A percentile compares a stretch with the other conserved stretches of the same genome.
These are phyloP conservation scores for Hericium rajendrae DNA, from an alignment of 768 basidiomycete species.

Conservation along the genomic window DNA sequence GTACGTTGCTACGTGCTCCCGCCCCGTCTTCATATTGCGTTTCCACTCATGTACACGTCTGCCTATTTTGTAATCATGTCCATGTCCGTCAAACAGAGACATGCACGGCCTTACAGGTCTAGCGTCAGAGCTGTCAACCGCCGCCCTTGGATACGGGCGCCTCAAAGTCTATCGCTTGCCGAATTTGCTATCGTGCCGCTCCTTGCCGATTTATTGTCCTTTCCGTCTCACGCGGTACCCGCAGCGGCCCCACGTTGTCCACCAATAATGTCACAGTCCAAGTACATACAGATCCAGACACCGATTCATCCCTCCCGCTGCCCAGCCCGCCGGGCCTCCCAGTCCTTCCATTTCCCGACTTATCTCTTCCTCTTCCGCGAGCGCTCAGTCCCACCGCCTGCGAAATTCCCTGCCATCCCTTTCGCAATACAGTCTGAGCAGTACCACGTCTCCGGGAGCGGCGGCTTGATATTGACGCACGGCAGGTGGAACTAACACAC, in stretches of 20 bases:
- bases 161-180: background rate
- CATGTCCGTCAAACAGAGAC: too few relatives aligned
- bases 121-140: background rate
- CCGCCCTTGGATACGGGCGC: background rate
- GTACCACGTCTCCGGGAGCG: constrained; percentile 49
- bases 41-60: too few relatives aligned
- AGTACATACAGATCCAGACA: background rate
- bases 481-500: constrained; percentile 46
- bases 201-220: background rate
- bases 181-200: background rate
- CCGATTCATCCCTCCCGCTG: background rate
- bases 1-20: background rate
- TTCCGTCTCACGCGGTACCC: background rate
- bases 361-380: constrained; percentile 13
- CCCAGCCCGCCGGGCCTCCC: background rate
- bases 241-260: background rate
- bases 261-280: background rate
- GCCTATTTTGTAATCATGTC: too few relatives aligned
- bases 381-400: constrained; percentile 8
- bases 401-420: constrained; percentile 6
- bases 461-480: constrained; percentile 48
- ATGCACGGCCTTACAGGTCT: background rate
- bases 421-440: constrained; percentile 38
- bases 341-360: background rate
- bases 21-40: background rate